Conservation (phyloP, 768 basidiomycete genomes). For the Boletales sp. region DNA sequence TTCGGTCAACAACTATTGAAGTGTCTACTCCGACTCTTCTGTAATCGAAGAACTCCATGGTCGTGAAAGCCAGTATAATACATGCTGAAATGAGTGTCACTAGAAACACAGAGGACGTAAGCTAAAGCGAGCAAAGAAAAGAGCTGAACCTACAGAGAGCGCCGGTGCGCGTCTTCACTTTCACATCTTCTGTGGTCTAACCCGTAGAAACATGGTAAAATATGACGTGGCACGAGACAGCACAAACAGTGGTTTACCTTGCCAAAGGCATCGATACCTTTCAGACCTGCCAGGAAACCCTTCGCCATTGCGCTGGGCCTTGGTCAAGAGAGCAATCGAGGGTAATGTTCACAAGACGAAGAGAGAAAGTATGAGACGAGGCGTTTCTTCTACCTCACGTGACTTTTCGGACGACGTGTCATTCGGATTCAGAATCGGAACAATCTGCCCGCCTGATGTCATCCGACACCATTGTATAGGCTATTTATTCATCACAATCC, state of each 20-base stretch:
- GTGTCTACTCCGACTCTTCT: conserved; percentile 83
- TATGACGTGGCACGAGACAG: conserved; percentile 3
- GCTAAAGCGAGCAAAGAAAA: background rate
- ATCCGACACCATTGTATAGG: no score
- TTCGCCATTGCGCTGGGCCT: conserved; percentile 59
- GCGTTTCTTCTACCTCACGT: conserved; percentile 16
- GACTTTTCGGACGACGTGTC: conserved; percentile 26
- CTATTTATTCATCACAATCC: conserved; percentile 23
- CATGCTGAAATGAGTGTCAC: conserved; percentile 91
- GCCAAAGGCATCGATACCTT: conserved; percentile 97
- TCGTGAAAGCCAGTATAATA: conserved; percentile 87
- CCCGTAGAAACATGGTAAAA: conserved; percentile 6
- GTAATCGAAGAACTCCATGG: conserved; percentile 96
- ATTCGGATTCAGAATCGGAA: no score
- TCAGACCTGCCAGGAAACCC: conserved; percentile 71
- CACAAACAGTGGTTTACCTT: conserved; percentile 57
- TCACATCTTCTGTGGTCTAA: conserved; percentile 98
- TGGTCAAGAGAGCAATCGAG: conserved; percentile 15
- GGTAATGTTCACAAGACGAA: background rate
- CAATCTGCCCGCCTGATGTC: no score
- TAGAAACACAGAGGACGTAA: conserved; percentile 30
- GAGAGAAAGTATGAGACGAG: background rate
- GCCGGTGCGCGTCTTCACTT: conserved; percentile 95
- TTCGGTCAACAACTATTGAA: conserved; percentile 91
- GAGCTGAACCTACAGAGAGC: conserved; percentile 67